Base-by-base conservation (phyloP, 1,139 yeast species). In the Hyphopichia burtonii region DNA sequence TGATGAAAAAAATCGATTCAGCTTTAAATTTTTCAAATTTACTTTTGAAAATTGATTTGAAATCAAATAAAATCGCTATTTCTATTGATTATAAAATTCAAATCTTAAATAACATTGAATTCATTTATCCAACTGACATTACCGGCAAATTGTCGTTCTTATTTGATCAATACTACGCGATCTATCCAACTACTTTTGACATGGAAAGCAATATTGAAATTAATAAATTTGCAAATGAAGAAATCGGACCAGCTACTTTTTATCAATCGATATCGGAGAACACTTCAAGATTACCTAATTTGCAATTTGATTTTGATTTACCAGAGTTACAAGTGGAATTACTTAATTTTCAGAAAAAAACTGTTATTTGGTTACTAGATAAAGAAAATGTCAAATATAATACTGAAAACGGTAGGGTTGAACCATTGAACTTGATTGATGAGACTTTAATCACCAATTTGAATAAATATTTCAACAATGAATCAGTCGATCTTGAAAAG, bases 341-440 rank as follows among this genome's bases (percentile, higher is more conserved):
- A 11, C 58, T 83, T 18, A 68, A 69, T 6, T 87, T 83, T 48
- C 96, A 87, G 54, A 65, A 72, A 5, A 78, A 76, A 40, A 74
- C 93, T 0, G 76, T 87, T 0, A 59, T 69, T 20, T 87, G 95
- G 95, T 65, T 84, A 49, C 58, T 87, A 6, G 49, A 63, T 0
- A 73, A 71, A 46, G 96, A 87, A 55, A 78, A 83, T 27, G 75
- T 73, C n/a, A 41, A 44, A 6, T 69, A 77, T 43, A 63, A 70
- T 41, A 51, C 52, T 11, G 48, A 55, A 0, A 54, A 65, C 0
- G 58, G 54, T 36, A 41, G 66, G 40, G 59, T 64, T 36, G 43
- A 43, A 3, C 47, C 47, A 3, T 34, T 48, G 0, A 51, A 52
- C 0, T 45, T 67, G 1, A 45, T 69, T 8, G 28, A 25, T 10